Base-by-base conservation (phyloP, 441 rosid genomes). In the Brassica hybrid region DNA sequence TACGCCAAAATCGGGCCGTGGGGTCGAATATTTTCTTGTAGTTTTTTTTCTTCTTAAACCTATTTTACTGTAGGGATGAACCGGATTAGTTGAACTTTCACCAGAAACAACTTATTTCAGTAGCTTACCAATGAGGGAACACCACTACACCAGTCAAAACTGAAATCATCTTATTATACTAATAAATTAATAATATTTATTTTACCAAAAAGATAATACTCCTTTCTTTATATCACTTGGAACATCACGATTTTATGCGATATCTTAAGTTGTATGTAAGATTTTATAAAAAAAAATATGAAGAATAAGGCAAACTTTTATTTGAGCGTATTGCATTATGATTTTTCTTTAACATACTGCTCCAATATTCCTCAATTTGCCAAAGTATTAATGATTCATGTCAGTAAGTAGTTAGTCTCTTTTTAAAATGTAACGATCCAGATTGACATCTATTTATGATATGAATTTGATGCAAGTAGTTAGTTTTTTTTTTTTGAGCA, bases 1-100 rank as follows among this genome's bases (percentile, higher is more conserved):
- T 76, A 76, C 69, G 58, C 32, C 52, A 76, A 62, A 76, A 62
- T 62, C 74, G 63, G 74, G 18, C 48, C 52, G 57, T 76, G 74
- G 74, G 69, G 79, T 76, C 74, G 56, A 58, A 32, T 21, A 21
- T 21, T 21, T 21, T 21, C 23, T 21, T 21, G 23, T 21, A 21
- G 23, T 21, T 21, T 21, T 19, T 19, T 19, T 21, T 21, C 23
- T 21, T 21, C 23, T 21, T 21, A 21, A 21, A 21, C 23, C 2
- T 21, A 21, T 21, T 21, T 21, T 21, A 21, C 23, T 21, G 23
- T 21, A 21, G 23, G 0, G 23, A 21, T 21, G 23, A 21, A 21
- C 23, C 23, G 23, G 23, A 21, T 21, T 21, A 21, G 19, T 59
- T 19, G 43, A 17, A 16, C 30, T 7, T 27, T 43, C 10, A 27